Evolutionary conservation across 2,329 filamentous ascomycete species (phyloP), one percentile per base, ranked within the genome.

Genomic region (Aspergillus sclerotialis): DNA sequence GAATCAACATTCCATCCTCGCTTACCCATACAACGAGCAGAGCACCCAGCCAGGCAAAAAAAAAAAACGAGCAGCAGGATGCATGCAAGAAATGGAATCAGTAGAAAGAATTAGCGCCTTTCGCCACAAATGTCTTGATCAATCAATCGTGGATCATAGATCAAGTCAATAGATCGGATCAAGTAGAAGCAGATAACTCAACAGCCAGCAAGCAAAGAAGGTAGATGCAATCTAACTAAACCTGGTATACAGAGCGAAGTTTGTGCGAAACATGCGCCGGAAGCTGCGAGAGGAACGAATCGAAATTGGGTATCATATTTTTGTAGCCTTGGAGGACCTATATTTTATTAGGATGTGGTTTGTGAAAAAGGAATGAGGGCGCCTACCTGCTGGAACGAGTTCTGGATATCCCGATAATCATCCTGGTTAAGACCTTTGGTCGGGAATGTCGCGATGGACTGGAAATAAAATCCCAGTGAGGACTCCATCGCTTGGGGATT

Each of bases 401-500:
- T 73, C 37, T 82, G 76, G 34, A 87, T 68, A 39, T 81, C 78
- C 38, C 49, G 52, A 42, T 61, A 63, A 45, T 76, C 72, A 54
- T 80, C 80, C 43, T 76, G 74, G 44, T 81, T 75, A 19, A 69
- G 61, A 38, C 77, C 76, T 58, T 88, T 68, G 37, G 58, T 61
- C 11, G 72, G 69, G 39, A 73, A 94, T 40, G 76, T 72, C 11
- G 90, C 84, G 65, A 96, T 93, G 37, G 85, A 75, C 33, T 72
- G 75, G 59, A 98, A 94, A 64, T 92, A 93, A 37, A 83, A 76
- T 23, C 82, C 70, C 26, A 98, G 70, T 38, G 80, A 84, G 47
- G 82, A 82, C 64, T 96, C 92, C 78, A 98, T 90, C 2, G 88
- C 87, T 55, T 88, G 78, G 1, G 92, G 92, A 52, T 96, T 96